Evolutionary conservation across 441 rosid genomes (phyloP).

Genomic region (Arabidopsis lyrata): DNA sequence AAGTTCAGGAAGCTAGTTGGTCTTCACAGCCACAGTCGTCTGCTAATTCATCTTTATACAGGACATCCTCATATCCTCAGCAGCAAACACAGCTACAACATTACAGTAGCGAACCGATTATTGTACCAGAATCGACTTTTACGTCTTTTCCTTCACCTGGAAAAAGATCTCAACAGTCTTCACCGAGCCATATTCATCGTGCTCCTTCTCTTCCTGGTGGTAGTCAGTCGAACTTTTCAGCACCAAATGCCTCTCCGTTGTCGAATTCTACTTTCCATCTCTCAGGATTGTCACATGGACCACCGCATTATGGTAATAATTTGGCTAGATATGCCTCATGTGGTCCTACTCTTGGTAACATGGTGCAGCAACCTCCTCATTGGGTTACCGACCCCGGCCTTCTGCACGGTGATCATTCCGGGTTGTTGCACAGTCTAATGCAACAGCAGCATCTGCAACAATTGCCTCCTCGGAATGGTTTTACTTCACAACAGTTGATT

Average conservation of each 20-base stretch:
- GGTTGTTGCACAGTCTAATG: constrained; percentile 63
- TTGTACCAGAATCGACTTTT: constrained; percentile 67
- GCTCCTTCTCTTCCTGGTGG: constrained; percentile 61
- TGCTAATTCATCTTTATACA: constrained; percentile 71
- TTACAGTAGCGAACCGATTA: constrained; percentile 72
- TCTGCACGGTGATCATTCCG: constrained; percentile 58
- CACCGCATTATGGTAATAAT: constrained; percentile 61
- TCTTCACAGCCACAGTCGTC: constrained; percentile 74
- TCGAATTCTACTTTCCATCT: constrained; percentile 63
- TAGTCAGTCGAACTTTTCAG: constrained; percentile 59
- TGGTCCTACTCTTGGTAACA: constrained; percentile 65
- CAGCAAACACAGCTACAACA: constrained; percentile 73
- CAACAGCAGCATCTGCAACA: constrained; percentile 61
- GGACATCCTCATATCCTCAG: constrained; percentile 89
- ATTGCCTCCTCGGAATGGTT: constrained; percentile 67
- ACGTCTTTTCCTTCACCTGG: constrained; percentile 89
- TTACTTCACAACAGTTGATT: constrained; percentile 59
- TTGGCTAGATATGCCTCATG: constrained; percentile 62
- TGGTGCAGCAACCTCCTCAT: constrained; percentile 60
- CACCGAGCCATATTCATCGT: constrained; percentile 59
- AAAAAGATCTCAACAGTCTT: constrained; percentile 61
- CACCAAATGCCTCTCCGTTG: constrained; percentile 60
- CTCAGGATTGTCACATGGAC: constrained; percentile 67
- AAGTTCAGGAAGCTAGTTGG: constrained; percentile 70
- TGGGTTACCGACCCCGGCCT: constrained; percentile 68